Percentiles rank a stretch among this genome's conserved stretches.
Conservation (phyloP, 176 grass and related monocot genomes). For the Juncus inflexus region DNA sequence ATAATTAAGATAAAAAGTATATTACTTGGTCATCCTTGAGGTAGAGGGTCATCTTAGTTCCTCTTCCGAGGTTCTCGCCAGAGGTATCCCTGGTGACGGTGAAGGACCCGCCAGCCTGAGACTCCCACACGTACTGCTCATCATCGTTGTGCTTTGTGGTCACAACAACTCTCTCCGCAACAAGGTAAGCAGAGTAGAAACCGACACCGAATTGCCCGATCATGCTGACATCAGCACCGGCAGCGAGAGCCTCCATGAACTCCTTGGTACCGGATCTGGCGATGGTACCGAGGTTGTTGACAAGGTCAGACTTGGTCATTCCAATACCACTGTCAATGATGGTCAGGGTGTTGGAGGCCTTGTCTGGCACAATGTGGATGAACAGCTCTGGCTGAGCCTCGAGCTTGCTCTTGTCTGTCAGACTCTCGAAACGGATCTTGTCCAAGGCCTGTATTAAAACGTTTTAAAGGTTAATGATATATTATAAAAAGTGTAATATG, state of each 20-base stretch:
- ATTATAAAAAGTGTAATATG: too few species aligned
- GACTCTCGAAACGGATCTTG: conserved; percentile 94
- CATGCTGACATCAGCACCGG: conserved; percentile 98
- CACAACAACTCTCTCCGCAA: conserved; percentile 79
- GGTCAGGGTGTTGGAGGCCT: conserved; percentile 57
- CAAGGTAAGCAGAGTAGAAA: conserved; percentile 95
- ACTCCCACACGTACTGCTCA: conserved; percentile 98
- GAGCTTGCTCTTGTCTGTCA: conserved; percentile 97
- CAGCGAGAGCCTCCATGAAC: conserved; percentile 94
- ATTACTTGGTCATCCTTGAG: conserved; percentile 98
- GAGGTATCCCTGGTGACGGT: conserved; percentile 77
- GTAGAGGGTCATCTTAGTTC: conserved; percentile 88
- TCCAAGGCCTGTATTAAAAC: conserved; percentile 67
- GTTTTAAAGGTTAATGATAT: too few species aligned
- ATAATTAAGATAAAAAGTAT: not conserved
- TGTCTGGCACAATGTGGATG: conserved; percentile 91
- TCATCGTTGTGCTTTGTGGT: conserved; percentile 90
- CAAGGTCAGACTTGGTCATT: conserved; percentile 95
- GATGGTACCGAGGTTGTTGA: conserved; percentile 99
- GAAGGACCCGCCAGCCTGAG: conserved; percentile 92
- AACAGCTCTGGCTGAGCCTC: conserved; percentile 93
- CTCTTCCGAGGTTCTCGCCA: conserved; percentile 75
- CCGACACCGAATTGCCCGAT: conserved; percentile 96
- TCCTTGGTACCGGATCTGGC: conserved; percentile 87
- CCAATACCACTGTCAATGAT: conserved; percentile 88